phyloP scores from a whole-genome alignment of 23 red algal species.

The Gracilaria vermiculophylla region DNA sequence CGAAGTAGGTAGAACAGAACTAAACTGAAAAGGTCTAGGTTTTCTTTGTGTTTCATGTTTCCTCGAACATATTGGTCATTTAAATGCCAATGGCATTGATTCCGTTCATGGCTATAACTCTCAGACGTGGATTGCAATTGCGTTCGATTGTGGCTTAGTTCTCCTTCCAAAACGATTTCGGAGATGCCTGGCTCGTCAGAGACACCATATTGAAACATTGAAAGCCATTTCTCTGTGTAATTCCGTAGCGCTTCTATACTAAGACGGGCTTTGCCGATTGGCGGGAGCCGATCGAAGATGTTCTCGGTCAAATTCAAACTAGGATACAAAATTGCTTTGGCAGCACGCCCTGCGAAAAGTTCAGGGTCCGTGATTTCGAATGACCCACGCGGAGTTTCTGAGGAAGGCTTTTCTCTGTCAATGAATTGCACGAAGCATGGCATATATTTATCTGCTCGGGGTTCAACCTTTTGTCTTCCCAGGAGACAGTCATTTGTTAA shows the following conservation, averaged over 20 bases:
- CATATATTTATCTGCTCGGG: no score
- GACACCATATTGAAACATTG: background rate
- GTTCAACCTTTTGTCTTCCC: no score
- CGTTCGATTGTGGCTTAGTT: background rate
- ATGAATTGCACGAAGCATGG: background rate
- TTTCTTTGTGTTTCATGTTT: background rate
- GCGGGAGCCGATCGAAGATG: background rate
- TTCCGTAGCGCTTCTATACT: background rate
- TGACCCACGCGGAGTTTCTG: background rate
- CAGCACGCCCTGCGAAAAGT: background rate
- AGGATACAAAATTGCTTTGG: background rate
- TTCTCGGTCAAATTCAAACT: background rate
- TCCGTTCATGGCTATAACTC: background rate
- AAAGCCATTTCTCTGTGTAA: background rate
- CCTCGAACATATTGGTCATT: background rate
- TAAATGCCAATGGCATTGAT: background rate
- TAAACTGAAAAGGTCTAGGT: background rate
- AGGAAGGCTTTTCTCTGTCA: background rate
- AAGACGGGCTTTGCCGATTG: background rate
- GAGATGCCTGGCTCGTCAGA: background rate
- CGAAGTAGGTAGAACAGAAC: constrained; percentile 7
- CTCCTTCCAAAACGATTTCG: background rate
- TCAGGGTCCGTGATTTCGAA: background rate
- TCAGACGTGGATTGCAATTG: background rate
- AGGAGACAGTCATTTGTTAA: no score